phyloP scores from a whole-genome alignment of 345 rosid genomes.

The Rhodamnia argentea region DNA sequence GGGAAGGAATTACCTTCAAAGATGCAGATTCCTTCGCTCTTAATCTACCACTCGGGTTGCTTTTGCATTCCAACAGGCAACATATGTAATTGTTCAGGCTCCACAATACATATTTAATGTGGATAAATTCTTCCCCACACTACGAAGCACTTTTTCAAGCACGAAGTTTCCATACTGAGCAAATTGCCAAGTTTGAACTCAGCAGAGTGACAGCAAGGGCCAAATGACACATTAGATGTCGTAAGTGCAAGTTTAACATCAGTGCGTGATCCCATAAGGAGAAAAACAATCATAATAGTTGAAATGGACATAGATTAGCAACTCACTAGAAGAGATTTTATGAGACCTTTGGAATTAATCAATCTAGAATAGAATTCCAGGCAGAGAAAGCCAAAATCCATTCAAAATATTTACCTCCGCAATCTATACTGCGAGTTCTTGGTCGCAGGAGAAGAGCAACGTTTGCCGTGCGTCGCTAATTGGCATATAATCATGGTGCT shows the following conservation, averaged over 20 bases:
- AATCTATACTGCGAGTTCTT: not conserved
- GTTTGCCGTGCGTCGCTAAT: constrained; percentile 54
- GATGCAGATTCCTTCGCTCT: not conserved
- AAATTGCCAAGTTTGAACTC: not conserved
- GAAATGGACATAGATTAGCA: not conserved
- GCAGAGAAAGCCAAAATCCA: not conserved
- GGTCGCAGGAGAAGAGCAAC: constrained; percentile 62
- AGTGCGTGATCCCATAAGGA: not conserved
- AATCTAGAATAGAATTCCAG: not conserved
- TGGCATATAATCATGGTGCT: constrained; percentile 64
- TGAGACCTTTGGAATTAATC: not conserved
- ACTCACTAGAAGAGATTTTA: not conserved
- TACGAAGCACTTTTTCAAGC: not conserved
- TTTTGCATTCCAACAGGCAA: not conserved
- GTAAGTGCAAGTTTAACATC: not conserved
- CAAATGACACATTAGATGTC: not conserved
- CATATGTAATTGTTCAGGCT: not conserved
- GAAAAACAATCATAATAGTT: not conserved
- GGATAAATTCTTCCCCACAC: not conserved
- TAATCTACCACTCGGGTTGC: not conserved
- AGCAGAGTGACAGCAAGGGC: not conserved
- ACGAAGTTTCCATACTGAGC: not conserved
- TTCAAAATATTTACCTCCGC: not conserved
- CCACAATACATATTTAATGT: not conserved
- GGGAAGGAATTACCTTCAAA: not conserved